phyloP scores from a whole-genome alignment of 164 flowering plant species.

The Liquidambar formosana region DNA sequence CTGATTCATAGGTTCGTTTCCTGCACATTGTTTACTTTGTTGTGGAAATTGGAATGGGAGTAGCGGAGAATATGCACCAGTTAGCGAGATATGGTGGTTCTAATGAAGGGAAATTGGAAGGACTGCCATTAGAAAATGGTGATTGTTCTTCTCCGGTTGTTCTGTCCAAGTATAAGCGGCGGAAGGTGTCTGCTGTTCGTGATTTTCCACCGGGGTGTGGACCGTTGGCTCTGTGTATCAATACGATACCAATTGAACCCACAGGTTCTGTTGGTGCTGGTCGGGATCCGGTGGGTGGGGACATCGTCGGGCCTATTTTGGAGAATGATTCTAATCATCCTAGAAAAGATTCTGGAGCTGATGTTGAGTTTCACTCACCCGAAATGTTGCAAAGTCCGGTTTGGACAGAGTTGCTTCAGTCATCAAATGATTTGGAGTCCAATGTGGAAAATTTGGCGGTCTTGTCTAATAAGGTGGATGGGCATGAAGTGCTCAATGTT shows the following conservation, averaged over 20 bases:
- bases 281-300: not conserved
- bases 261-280: not conserved
- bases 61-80: slow-evolving; percentile 12
- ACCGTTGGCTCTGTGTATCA: slow-evolving; percentile 13
- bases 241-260: not conserved
- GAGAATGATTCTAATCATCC: not conserved
- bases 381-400: not conserved
- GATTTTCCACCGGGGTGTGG: slow-evolving; percentile 62
- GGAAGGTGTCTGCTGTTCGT: slow-evolving; percentile 53
- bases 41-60: slow-evolving; percentile 8
- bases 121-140: slow-evolving; percentile 20
- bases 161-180: slow-evolving; percentile 40
- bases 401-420: not conserved
- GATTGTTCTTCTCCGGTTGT: not conserved
- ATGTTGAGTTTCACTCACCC: slow-evolving; percentile 3
- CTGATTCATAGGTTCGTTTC: not conserved
- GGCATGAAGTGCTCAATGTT: not conserved
- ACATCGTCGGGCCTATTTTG: not conserved
- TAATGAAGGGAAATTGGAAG: slow-evolving; percentile 6
- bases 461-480: slow-evolving; percentile 6
- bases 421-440: not conserved
- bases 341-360: not conserved
- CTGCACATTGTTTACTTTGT: not conserved
- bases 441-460: not conserved
- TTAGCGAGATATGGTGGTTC: slow-evolving; percentile 7